Conservation (phyloP, 331 rosid species). For the Rosa hybrid region DNA sequence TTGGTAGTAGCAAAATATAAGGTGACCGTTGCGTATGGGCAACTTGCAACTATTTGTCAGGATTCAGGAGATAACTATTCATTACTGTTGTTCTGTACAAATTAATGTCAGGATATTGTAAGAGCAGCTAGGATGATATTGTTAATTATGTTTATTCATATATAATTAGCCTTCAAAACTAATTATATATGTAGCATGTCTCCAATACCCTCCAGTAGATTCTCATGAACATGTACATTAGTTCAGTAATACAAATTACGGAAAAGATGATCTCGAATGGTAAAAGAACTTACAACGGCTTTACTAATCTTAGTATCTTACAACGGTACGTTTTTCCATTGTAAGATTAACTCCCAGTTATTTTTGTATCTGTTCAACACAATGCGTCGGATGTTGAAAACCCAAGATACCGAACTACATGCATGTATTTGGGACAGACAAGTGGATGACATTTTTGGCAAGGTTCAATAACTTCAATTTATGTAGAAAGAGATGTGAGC, state of each 20-base stretch:
- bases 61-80: background rate
- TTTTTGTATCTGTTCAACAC: background rate
- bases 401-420: background rate
- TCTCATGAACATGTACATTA: background rate
- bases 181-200: background rate
- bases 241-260: background rate
- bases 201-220: background rate
- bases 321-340: too few species aligned
- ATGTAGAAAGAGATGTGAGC: constrained; percentile 4
- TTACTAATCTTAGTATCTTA: too few species aligned
- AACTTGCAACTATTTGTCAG: background rate
- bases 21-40: background rate
- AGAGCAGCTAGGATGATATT: background rate
- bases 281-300: too few species aligned
- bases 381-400: background rate
- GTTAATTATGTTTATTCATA: background rate
- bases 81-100: constrained; percentile 8
- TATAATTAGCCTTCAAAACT: background rate
- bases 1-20: background rate
- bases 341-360: too few species aligned
- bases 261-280: too few species aligned
- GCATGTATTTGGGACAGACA: background rate
- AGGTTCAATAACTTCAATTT: background rate
- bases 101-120: background rate
- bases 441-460: background rate